Conservation (phyloP, 768 basidiomycete genomes). For the Megacollybia marginata region DNA sequence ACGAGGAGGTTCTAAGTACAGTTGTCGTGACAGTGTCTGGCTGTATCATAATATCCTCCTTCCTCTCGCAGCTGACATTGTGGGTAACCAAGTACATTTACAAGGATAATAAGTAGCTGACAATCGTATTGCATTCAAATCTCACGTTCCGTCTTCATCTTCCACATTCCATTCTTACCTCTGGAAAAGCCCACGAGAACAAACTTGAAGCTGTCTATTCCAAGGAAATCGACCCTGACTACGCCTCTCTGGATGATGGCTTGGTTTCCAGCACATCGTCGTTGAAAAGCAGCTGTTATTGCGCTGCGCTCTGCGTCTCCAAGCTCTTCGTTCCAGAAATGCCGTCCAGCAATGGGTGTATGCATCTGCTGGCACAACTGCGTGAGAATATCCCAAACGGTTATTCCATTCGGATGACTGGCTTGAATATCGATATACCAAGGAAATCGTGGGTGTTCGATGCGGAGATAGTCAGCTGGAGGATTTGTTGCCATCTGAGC, state of each 20-base stretch:
- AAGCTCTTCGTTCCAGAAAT: constrained; percentile 56
- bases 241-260: constrained; percentile 36
- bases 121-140: no score
- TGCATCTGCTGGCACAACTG: constrained; percentile 38
- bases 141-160: constrained; percentile 41
- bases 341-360: constrained; percentile 36
- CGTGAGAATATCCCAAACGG: constrained; percentile 46
- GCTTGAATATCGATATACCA: constrained; percentile 60
- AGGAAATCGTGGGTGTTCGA: constrained; percentile 50
- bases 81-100: no score
- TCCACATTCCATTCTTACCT: constrained; percentile 54
- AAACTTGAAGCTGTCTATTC: constrained; percentile 25
- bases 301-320: constrained; percentile 33
- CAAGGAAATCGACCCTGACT: constrained; percentile 54
- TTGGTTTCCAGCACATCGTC: constrained; percentile 30
- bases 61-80: no score
- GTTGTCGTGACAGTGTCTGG: no score
- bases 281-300: constrained; percentile 37
- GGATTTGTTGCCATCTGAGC: constrained; percentile 48
- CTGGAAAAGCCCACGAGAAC: constrained; percentile 48
- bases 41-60: no score
- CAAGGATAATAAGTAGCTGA: no score
- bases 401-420: constrained; percentile 44
- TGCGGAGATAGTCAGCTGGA: constrained; percentile 39
- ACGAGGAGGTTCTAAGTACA: no score